Percentiles rank a stretch among this genome's conserved stretches.
These are phyloP conservation scores for Colletotrichum lini DNA, from an alignment of 2,329 filamentous ascomycete species.

Conservation along the genomic window DNA sequence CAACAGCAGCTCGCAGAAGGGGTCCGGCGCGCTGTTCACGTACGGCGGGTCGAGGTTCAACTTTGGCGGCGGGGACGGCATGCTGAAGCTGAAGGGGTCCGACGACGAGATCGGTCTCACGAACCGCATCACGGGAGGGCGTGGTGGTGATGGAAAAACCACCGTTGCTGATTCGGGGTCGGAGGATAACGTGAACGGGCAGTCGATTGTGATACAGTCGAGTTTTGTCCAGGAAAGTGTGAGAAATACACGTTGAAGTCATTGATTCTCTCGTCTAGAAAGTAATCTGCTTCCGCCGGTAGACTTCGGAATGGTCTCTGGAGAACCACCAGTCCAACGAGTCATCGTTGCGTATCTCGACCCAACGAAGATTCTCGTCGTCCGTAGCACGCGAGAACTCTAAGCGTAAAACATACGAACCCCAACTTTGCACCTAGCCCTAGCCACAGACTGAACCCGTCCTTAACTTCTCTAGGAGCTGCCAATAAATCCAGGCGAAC, in stretches of 20 bases:
- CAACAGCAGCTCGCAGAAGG: constrained; percentile 15
- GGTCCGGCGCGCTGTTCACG: constrained; percentile 24
- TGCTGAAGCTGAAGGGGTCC: constrained; percentile 11
- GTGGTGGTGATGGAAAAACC: background rate
- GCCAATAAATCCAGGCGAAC: too few species aligned
- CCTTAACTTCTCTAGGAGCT: too few species aligned
- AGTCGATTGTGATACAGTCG: background rate
- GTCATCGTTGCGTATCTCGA: too few species aligned
- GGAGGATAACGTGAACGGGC: constrained; percentile 43
- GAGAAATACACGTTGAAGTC: background rate
- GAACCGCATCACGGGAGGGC: background rate
- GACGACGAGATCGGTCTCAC: constrained; percentile 37
- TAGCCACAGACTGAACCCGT: too few species aligned
- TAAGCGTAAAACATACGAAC: too few species aligned
- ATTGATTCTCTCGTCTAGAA: too few species aligned
- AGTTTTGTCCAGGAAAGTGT: constrained; percentile 4
- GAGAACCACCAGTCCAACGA: too few species aligned
- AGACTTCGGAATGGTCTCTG: too few species aligned
- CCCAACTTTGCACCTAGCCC: too few species aligned
- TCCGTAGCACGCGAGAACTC: too few species aligned
- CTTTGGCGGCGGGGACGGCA: constrained; percentile 12
- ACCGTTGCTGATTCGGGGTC: constrained; percentile 6
- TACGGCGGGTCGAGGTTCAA: constrained; percentile 29
- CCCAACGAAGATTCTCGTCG: too few species aligned
- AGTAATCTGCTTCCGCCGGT: too few species aligned